These are phyloP conservation scores for Starmerella vitae DNA, from an alignment of 805 yeast genomes.

Conservation along the genomic window DNA sequence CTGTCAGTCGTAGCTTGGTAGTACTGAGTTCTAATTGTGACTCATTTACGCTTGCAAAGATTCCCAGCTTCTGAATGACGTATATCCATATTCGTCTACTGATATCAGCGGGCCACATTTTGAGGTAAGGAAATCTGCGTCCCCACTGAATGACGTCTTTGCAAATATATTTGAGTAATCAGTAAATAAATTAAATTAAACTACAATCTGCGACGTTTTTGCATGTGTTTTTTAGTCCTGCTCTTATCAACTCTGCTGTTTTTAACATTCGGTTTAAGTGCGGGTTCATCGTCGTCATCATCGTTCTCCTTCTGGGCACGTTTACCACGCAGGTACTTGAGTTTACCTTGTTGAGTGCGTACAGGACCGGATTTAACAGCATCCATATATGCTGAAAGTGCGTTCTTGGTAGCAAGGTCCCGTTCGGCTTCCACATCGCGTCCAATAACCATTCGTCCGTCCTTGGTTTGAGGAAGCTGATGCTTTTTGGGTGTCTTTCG, in stretches of 20 bases:
- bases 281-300: constrained; percentile 34
- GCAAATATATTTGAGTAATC: not conserved
- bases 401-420: constrained; percentile 28
- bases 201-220: constrained; percentile 8
- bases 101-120: constrained; percentile 37
- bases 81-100: constrained; percentile 72
- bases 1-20: constrained; percentile 31
- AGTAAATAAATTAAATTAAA: not conserved
- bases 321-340: constrained; percentile 66
- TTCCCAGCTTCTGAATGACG: constrained; percentile 63
- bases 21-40: constrained; percentile 69
- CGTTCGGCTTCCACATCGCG: constrained; percentile 34
- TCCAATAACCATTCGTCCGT: constrained; percentile 55
- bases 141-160: not conserved
- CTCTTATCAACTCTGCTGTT: constrained; percentile 9
- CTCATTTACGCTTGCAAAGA: constrained; percentile 70
- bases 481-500: constrained; percentile 27
- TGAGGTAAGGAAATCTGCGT: too few relatives aligned
- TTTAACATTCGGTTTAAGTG: constrained; percentile 9
- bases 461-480: constrained; percentile 30
- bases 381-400: constrained; percentile 83
- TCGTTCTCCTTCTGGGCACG: constrained; percentile 41
- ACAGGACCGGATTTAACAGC: constrained; percentile 90
- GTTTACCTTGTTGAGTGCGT: constrained; percentile 81
- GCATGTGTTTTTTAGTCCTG: constrained; percentile 15